Conservation (phyloP, 108 stramenopile species). For the Fragilaria radians region DNA sequence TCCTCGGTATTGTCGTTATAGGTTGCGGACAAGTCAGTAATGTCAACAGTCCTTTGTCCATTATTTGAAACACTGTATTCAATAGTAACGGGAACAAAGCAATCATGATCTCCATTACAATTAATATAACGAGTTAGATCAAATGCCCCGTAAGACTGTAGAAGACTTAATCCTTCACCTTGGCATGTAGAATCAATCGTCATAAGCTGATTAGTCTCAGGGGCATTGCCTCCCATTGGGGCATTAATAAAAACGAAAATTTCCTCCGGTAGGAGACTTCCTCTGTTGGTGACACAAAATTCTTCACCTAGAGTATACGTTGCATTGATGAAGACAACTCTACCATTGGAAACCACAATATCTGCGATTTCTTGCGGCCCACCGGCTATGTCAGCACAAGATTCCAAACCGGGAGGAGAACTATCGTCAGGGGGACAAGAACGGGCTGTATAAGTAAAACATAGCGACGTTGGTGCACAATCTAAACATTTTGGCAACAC, state of each 20-base stretch:
- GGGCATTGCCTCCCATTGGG: background rate
- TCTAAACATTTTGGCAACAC: background rate
- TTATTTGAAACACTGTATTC: background rate
- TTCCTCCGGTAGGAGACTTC: background rate
- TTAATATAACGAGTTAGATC: background rate
- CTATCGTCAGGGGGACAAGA: background rate
- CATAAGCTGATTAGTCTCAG: background rate
- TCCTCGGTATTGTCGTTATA: background rate
- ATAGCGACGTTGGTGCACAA: background rate
- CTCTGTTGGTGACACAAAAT: conserved; percentile 1
- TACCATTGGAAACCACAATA: background rate
- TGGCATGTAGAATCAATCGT: conserved; percentile 1
- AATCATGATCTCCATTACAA: background rate
- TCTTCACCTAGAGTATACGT: background rate
- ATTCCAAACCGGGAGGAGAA: background rate
- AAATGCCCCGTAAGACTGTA: background rate
- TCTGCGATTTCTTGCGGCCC: background rate
- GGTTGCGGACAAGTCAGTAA: background rate
- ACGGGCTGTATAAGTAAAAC: background rate
- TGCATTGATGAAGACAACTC: background rate
- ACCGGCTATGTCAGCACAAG: conserved; percentile 3
- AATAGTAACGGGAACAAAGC: conserved; percentile 1
- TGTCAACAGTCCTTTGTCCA: background rate
- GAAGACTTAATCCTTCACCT: background rate
- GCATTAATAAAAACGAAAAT: background rate